Evolutionary conservation across 495 filamentous ascomycete species (phyloP).

Genomic region (Aspergillus cavernicola): DNA sequence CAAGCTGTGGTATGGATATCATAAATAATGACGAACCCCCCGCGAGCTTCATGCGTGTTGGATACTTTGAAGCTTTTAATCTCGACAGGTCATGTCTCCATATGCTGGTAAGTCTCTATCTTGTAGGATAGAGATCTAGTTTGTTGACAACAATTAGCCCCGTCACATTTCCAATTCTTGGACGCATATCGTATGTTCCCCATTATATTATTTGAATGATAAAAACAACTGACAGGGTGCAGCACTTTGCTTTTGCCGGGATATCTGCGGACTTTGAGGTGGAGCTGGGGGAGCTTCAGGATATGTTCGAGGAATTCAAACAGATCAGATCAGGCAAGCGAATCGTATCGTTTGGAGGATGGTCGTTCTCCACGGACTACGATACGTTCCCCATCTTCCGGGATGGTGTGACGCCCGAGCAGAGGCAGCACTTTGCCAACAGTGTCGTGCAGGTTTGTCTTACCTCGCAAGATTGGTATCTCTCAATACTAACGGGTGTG

Average conservation of each 20-base stretch:
- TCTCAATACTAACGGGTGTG: too few relatives aligned
- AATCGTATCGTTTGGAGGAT: slow-evolving; percentile 45
- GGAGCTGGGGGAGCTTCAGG: slow-evolving; percentile 18
- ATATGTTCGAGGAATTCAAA: slow-evolving; percentile 22
- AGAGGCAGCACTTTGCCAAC: background rate
- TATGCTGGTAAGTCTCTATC: background rate
- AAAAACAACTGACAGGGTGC: slow-evolving; percentile 26
- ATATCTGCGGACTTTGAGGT: slow-evolving; percentile 27
- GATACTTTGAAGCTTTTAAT: slow-evolving; percentile 19
- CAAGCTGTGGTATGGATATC: slow-evolving; percentile 44
- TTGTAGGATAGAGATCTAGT: background rate
- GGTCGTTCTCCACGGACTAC: slow-evolving; percentile 38
- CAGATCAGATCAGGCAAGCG: slow-evolving; percentile 16
- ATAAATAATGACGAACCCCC: slow-evolving; percentile 20
- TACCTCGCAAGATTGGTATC: too few relatives aligned
- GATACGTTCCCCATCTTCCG: slow-evolving; percentile 37
- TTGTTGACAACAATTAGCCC: background rate
- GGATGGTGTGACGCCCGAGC: slow-evolving; percentile 9
- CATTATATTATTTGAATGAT: background rate
- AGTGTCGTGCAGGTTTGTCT: slow-evolving; percentile 14
- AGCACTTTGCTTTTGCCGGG: slow-evolving; percentile 39
- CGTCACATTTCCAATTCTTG: background rate
- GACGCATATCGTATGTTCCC: background rate
- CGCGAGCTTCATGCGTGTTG: slow-evolving; percentile 3
- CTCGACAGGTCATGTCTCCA: background rate